Percentiles rank a stretch among this genome's conserved stretches.
phyloP scores from a whole-genome alignment of 2,329 filamentous ascomycete genomes.

The Pyrenochaeta sp. region DNA sequence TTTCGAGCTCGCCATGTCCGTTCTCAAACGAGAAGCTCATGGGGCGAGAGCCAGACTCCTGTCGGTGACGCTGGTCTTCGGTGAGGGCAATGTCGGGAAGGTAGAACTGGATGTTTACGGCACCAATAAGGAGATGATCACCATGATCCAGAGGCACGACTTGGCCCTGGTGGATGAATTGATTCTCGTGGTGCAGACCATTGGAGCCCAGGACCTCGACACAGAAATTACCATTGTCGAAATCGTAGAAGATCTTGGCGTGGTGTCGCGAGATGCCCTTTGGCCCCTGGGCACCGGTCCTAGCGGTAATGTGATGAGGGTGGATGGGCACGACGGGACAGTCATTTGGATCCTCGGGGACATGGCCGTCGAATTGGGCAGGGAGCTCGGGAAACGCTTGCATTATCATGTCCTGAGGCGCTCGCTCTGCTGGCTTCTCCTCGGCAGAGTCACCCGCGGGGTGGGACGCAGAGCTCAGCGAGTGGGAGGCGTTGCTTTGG shows the following conservation, averaged over 20 bases:
- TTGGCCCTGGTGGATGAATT: constrained; percentile 27
- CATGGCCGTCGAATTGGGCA: constrained; percentile 65
- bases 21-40: constrained; percentile 80
- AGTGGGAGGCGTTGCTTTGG: constrained; percentile 55
- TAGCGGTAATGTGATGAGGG: constrained; percentile 58
- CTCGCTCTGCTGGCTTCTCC: constrained; percentile 39
- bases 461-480: constrained; percentile 60
- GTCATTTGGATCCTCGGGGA: constrained; percentile 66
- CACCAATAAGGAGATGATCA: constrained; percentile 75
- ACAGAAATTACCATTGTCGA: constrained; percentile 69
- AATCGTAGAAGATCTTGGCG: constrained; percentile 75
- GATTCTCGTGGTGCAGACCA: constrained; percentile 63
- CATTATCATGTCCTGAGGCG: constrained; percentile 47
- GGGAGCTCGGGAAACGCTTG: constrained; percentile 45
- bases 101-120: constrained; percentile 72
- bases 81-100: constrained; percentile 63
- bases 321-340: constrained; percentile 77
- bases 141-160: constrained; percentile 66
- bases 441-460: constrained; percentile 44
- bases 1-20: constrained; percentile 64
- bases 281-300: constrained; percentile 66
- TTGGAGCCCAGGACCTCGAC: constrained; percentile 70
- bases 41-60: constrained; percentile 61
- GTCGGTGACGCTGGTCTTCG: constrained; percentile 60
- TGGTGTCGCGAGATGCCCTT: constrained; percentile 79